These are phyloP conservation scores for Magnolia sinica DNA, from an alignment of 164 flowering plant species.

Conservation along the genomic window DNA sequence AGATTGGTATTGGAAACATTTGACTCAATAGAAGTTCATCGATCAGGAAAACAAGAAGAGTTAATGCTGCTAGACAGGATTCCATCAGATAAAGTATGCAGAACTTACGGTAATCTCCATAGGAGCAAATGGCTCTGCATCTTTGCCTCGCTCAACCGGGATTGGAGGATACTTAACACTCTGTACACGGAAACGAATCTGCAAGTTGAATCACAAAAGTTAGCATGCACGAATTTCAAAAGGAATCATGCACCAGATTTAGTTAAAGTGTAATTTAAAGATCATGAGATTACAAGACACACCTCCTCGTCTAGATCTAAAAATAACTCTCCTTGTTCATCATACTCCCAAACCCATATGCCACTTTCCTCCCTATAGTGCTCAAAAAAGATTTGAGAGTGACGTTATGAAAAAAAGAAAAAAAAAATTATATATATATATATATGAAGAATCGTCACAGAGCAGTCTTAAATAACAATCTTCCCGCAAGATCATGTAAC, in stretches of 20 bases:
- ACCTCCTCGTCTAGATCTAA: conserved; percentile 65
- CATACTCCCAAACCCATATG: conserved; percentile 58
- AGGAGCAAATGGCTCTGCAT: conserved; percentile 80
- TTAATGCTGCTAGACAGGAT: neutral
- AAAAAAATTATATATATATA: neutral
- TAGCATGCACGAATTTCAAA: neutral
- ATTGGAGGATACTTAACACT: conserved; percentile 59
- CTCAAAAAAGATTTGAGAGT: neutral
- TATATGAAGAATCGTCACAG: neutral
- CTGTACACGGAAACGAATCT: conserved; percentile 71
- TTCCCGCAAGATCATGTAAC: neutral
- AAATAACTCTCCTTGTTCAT: conserved; percentile 21
- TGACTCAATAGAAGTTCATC: neutral
- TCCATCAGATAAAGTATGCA: neutral
- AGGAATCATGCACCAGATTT: neutral
- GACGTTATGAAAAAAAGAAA: neutral
- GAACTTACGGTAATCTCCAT: conserved; percentile 81
- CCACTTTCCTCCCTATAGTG: conserved; percentile 36
- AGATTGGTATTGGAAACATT: neutral
- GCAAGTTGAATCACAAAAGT: conserved; percentile 22
- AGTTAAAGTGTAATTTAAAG: neutral
- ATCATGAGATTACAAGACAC: neutral
- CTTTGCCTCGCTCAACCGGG: conserved; percentile 61
- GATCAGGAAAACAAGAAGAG: neutral
- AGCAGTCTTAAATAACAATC: neutral